Evolutionary conservation across 306 rosid species (phyloP).

Genomic region (Potentilla sterilis): DNA sequence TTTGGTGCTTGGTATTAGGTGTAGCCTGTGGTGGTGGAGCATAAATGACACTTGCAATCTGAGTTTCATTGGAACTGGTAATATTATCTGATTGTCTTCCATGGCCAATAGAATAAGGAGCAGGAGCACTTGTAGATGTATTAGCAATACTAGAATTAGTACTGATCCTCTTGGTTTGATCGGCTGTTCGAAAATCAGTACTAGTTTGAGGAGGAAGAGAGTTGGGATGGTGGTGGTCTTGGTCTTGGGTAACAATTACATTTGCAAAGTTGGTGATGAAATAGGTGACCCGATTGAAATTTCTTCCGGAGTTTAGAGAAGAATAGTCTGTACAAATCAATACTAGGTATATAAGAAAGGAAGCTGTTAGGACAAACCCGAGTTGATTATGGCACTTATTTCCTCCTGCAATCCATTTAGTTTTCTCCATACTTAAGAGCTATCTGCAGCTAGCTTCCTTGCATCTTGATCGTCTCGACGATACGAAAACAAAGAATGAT

Average conservation of each 20-base stretch:
- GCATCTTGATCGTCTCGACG: not conserved
- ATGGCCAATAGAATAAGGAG: not conserved
- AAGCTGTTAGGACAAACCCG: conserved; percentile 41
- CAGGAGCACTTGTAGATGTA: not conserved
- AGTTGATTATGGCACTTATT: conserved; percentile 27
- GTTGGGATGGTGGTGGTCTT: not conserved
- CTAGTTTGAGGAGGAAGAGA: not conserved
- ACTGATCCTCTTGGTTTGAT: not conserved
- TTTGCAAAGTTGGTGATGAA: conserved; percentile 18
- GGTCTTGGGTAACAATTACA: conserved; percentile 9
- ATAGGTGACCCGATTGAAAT: conserved; percentile 14
- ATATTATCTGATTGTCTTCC: not conserved
- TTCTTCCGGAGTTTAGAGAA: conserved; percentile 14
- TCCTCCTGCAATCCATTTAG: not conserved
- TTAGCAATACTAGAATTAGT: not conserved
- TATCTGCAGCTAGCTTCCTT: not conserved
- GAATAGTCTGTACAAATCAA: conserved; percentile 36
- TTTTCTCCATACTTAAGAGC: conserved; percentile 3
- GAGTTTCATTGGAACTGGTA: not conserved
- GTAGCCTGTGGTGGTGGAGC: not conserved
- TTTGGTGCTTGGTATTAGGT: not conserved
- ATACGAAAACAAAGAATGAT: not conserved
- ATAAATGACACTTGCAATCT: not conserved
- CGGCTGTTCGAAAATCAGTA: not conserved
- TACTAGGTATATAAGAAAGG: conserved; percentile 21